phyloP scores from a whole-genome alignment of 2,329 filamentous ascomycete species.

The Pseudogymnoascus verrucosus region DNA sequence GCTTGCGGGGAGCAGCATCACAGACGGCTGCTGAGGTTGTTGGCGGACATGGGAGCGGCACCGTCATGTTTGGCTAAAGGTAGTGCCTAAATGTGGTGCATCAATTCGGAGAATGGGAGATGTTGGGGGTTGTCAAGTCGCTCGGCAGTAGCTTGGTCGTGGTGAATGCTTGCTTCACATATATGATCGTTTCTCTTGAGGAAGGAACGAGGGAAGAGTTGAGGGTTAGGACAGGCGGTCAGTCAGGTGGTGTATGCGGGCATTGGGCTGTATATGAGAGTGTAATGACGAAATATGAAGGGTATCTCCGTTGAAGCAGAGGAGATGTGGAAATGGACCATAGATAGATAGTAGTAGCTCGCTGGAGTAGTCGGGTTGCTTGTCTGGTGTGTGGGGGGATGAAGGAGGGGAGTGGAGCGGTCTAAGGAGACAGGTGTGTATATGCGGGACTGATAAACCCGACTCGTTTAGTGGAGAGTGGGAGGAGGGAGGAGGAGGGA shows the following conservation, averaged over 20 bases:
- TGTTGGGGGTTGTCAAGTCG: neutral
- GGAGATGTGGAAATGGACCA: slow-evolving; percentile 5
- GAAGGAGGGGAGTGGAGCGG: neutral
- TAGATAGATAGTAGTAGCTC: slow-evolving; percentile 4
- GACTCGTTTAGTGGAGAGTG: neutral
- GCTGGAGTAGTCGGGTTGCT: neutral
- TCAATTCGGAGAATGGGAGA: neutral
- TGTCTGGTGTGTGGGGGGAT: slow-evolving; percentile 3
- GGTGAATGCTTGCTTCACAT: neutral
- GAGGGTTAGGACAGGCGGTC: neutral
- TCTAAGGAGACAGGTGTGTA: neutral
- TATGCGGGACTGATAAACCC: slow-evolving; percentile 2
- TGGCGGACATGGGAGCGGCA: slow-evolving; percentile 8
- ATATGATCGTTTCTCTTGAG: neutral
- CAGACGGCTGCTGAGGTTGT: neutral
- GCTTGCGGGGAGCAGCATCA: slow-evolving; percentile 38
- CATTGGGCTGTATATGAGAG: slow-evolving; percentile 3
- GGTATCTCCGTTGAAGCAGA: neutral
- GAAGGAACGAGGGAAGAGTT: neutral
- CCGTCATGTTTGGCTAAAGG: slow-evolving; percentile 8
- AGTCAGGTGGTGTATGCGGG: slow-evolving; percentile 1
- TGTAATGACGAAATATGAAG: slow-evolving; percentile 5
- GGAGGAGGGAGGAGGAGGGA: neutral
- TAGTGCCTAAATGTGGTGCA: slow-evolving; percentile 2
- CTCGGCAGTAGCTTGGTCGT: slow-evolving; percentile 4